These are phyloP conservation scores for Moesziomyces sp. DNA, from an alignment of 1,284 basidiomycete species.

Conservation along the genomic window DNA sequence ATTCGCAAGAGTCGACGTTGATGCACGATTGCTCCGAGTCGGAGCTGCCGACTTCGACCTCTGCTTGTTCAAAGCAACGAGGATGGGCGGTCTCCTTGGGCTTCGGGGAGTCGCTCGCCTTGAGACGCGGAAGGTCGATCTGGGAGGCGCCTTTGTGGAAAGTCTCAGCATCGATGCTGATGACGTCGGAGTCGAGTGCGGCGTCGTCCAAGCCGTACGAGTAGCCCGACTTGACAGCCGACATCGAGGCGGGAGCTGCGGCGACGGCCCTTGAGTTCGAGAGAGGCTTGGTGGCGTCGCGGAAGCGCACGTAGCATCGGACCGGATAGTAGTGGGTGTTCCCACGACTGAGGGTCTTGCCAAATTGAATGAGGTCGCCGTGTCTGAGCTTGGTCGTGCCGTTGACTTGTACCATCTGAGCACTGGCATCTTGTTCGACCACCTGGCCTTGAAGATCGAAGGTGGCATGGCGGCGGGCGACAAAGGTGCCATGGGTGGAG, in stretches of 20 bases:
- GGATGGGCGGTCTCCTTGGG: neutral
- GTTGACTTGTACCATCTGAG: neutral
- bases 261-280: neutral
- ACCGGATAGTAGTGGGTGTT: slow-evolving; percentile 15
- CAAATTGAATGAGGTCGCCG: slow-evolving; percentile 34
- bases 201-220: slow-evolving; percentile 17
- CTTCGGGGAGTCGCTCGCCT: neutral
- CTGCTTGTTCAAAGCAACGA: slow-evolving; percentile 6
- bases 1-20: slow-evolving; percentile 2
- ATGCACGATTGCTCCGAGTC: slow-evolving; percentile 2
- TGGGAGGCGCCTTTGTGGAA: slow-evolving; percentile 1
- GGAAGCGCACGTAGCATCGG: slow-evolving; percentile 19
- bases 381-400: slow-evolving; percentile 2
- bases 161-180: slow-evolving; percentile 15
- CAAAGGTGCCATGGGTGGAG: slow-evolving; percentile 44
- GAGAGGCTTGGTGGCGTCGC: neutral
- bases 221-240: neutral
- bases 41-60: neutral
- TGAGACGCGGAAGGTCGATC: neutral
- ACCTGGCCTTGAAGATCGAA: neutral
- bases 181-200: slow-evolving; percentile 21
- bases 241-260: too few species aligned
- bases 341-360: slow-evolving; percentile 9
- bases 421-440: neutral
- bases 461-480: slow-evolving; percentile 3